Conservation (phyloP, 495 filamentous ascomycete genomes). For the Lasiosphaeria ovina region DNA sequence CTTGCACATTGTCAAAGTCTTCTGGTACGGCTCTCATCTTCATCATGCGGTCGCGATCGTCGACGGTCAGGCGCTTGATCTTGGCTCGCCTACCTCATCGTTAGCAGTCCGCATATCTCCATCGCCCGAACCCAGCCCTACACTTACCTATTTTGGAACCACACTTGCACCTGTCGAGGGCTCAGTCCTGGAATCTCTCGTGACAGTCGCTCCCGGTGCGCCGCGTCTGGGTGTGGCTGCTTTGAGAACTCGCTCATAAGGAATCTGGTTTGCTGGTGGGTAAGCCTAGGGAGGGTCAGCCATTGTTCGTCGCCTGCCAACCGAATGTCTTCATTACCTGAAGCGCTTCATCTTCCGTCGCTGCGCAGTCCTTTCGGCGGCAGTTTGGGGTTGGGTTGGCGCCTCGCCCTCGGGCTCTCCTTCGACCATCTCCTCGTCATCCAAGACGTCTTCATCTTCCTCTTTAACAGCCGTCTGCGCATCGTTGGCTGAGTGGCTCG, state of each 20-base stretch:
- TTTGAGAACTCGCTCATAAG: slow-evolving; percentile 97
- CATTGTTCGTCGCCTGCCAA: slow-evolving; percentile 10
- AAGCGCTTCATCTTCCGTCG: slow-evolving; percentile 96
- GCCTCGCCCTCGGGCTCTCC: slow-evolving; percentile 44
- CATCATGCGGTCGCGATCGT: slow-evolving; percentile 92
- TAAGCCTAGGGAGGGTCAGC: slow-evolving; percentile 61
- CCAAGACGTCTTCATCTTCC: slow-evolving; percentile 54
- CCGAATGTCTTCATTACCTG: slow-evolving; percentile 51
- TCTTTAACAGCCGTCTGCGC: slow-evolving; percentile 48
- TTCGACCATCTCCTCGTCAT: slow-evolving; percentile 50
- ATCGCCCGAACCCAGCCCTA: background rate
- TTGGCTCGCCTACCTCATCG: slow-evolving; percentile 73
- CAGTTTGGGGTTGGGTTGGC: slow-evolving; percentile 56
- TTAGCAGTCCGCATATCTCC: slow-evolving; percentile 16
- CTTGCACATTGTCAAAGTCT: slow-evolving; percentile 89
- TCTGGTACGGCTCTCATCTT: slow-evolving; percentile 89
- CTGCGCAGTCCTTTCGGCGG: slow-evolving; percentile 70
- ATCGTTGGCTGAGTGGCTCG: slow-evolving; percentile 38
- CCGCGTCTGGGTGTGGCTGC: slow-evolving; percentile 92
- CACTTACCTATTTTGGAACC: slow-evolving; percentile 94
- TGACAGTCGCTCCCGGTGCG: slow-evolving; percentile 85
- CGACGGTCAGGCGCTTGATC: slow-evolving; percentile 87
- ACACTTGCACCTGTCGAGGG: slow-evolving; percentile 93
- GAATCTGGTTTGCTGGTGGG: slow-evolving; percentile 94
- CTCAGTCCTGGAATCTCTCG: slow-evolving; percentile 91